Evolutionary conservation across 371 early-diverging fungal genomes (phyloP).

Genomic region (Nematocida sp.): DNA sequence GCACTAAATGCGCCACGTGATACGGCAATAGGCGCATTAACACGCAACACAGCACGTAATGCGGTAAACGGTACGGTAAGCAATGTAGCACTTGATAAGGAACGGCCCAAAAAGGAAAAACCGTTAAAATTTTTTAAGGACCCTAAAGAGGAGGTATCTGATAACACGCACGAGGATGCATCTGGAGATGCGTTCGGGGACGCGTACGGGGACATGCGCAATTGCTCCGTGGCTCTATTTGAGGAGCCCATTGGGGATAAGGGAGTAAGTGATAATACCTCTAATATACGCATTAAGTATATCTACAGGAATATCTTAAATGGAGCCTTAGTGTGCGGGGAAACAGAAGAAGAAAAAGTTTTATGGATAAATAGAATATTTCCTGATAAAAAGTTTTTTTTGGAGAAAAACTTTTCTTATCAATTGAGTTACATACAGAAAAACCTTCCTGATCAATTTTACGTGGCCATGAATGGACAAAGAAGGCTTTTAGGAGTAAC

Average conservation of each 20-base stretch:
- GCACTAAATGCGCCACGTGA: too few species aligned
- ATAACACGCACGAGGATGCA: background rate
- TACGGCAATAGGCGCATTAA: too few species aligned
- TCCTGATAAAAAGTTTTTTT: background rate
- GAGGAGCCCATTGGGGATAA: too few species aligned
- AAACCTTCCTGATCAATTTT: constrained; percentile 29
- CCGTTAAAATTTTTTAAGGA: too few species aligned
- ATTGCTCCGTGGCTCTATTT: too few species aligned
- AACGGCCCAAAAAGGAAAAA: too few species aligned
- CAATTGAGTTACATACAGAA: constrained; percentile 12
- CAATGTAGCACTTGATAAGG: too few species aligned
- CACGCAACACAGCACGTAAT: too few species aligned
- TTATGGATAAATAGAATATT: too few species aligned
- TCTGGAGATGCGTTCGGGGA: background rate
- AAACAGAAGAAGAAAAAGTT: too few species aligned
- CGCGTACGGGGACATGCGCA: too few species aligned
- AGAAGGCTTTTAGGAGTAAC: background rate
- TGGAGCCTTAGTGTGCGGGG: background rate
- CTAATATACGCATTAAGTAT: background rate
- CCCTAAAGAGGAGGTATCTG: background rate
- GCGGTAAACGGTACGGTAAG: too few species aligned
- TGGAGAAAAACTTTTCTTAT: constrained; percentile 23
- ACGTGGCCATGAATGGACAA: constrained; percentile 4
- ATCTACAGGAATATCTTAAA: background rate
- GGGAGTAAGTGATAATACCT: background rate